phyloP scores from a whole-genome alignment of 2,329 filamentous ascomycete species.

The Colletotrichum orchidophilum region DNA sequence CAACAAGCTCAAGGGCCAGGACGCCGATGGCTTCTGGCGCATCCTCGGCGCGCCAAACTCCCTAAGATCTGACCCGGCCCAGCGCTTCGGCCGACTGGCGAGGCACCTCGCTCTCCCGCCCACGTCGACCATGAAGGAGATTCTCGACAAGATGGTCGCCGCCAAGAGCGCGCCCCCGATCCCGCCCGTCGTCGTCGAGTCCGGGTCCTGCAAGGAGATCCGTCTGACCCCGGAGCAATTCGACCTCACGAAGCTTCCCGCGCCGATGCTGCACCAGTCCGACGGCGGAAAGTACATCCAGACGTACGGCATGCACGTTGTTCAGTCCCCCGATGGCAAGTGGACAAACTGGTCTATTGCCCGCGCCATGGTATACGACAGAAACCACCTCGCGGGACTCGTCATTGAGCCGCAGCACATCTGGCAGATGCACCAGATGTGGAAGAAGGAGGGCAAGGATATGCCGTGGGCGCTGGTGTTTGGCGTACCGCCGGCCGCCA shows the following conservation, averaged over 20 bases:
- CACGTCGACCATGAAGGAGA: constrained; percentile 46
- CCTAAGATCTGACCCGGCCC: constrained; percentile 42
- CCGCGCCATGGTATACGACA: constrained; percentile 57
- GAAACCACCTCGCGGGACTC: constrained; percentile 50
- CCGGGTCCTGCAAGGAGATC: constrained; percentile 55
- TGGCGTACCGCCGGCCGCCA: constrained; percentile 59
- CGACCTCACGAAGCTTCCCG: constrained; percentile 53
- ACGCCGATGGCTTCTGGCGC: constrained; percentile 53
- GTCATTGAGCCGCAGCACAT: constrained; percentile 58
- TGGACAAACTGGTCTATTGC: constrained; percentile 60
- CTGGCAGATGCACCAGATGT: constrained; percentile 55
- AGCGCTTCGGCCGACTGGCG: constrained; percentile 52
- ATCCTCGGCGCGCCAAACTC: constrained; percentile 56
- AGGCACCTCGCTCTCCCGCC: constrained; percentile 51
- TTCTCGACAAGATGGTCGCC: constrained; percentile 52
- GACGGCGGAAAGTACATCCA: constrained; percentile 62
- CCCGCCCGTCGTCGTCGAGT: constrained; percentile 43
- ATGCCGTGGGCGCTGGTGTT: constrained; percentile 57
- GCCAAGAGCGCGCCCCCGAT: constrained; percentile 45
- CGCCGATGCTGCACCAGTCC: constrained; percentile 51
- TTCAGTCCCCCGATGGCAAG: constrained; percentile 53
- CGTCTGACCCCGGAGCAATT: constrained; percentile 48
- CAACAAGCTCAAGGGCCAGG: constrained; percentile 58
- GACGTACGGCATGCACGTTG: constrained; percentile 59
- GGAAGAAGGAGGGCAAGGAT: constrained; percentile 54